Conservation (phyloP, 306 rosid species). For the Fragaria ananassa region DNA sequence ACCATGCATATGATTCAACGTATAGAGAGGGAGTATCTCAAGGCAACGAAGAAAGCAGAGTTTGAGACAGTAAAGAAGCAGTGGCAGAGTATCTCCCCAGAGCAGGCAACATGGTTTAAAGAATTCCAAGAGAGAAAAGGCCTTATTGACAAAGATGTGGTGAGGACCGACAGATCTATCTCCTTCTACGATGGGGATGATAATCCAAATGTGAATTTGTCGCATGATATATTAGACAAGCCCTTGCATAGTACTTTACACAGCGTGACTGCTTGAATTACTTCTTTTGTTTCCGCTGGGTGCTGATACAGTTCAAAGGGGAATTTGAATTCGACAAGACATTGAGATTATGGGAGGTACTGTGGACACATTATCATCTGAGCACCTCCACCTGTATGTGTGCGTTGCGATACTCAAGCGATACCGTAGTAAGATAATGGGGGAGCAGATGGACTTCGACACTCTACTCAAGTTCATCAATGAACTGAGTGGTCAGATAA, state of each 20-base stretch:
- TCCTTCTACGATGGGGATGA: conserved; percentile 92
- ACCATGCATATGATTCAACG: conserved; percentile 74
- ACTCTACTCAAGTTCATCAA: conserved; percentile 89
- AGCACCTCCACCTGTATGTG: conserved; percentile 87
- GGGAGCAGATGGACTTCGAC: conserved; percentile 95
- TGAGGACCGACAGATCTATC: conserved; percentile 82
- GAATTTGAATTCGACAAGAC: conserved; percentile 75
- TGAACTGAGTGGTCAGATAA: conserved; percentile 80
- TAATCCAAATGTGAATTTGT: conserved; percentile 67
- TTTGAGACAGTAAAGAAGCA: conserved; percentile 77
- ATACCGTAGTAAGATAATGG: conserved; percentile 65
- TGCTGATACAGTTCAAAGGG: conserved; percentile 95
- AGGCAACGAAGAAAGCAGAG: conserved; percentile 68
- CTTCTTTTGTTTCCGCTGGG: conserved; percentile 98
- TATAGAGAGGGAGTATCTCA: conserved; percentile 84
- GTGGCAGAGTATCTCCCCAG: conserved; percentile 89
- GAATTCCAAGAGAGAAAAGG: conserved; percentile 95
- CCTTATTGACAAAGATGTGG: conserved; percentile 98
- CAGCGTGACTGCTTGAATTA: conserved; percentile 91
- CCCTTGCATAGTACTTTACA: conserved; percentile 83
- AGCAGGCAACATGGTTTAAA: conserved; percentile 89
- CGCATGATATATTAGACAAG: conserved; percentile 82
- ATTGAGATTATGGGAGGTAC: conserved; percentile 88
- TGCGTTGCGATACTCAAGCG: conserved; percentile 92
- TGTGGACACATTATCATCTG: conserved; percentile 84